Evolutionary conservation across 805 yeast genomes (phyloP).

Genomic region (Yamadazyma tumulicola): DNA sequence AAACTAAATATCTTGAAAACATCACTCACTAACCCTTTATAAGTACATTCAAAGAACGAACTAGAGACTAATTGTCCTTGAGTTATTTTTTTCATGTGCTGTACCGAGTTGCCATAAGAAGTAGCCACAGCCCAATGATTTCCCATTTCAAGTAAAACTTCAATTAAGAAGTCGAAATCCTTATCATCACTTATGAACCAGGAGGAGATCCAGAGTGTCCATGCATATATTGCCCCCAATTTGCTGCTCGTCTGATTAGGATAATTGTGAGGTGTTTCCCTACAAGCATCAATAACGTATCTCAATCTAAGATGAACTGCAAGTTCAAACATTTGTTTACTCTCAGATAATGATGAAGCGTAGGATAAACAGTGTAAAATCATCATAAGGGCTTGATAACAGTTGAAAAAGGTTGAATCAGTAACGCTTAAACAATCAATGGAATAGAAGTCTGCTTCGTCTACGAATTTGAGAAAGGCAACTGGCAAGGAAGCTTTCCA

Average conservation of each 20-base stretch:
- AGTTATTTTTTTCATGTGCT: conserved; percentile 1
- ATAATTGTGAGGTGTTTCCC: conserved; percentile 1
- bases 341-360: neutral
- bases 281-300: conserved; percentile 2
- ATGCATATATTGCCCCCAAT: conserved; percentile 4
- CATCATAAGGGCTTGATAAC: conserved; percentile 3
- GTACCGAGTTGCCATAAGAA: neutral
- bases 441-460: conserved; percentile 2
- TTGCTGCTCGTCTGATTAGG: neutral
- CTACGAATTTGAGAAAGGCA: conserved; percentile 4
- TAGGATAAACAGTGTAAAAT: neutral
- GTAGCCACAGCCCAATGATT: conserved; percentile 1
- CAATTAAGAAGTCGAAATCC: conserved; percentile 1
- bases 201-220: conserved; percentile 2
- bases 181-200: neutral
- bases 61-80: no score
- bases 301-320: conserved; percentile 2
- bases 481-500: conserved; percentile 5
- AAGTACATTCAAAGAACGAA: no score
- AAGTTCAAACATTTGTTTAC: neutral
- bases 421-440: conserved; percentile 4
- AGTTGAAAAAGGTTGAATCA: conserved; percentile 2
- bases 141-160: conserved; percentile 3
- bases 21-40: no score
- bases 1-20: no score